These are phyloP conservation scores for Collybia mongolica DNA, from an alignment of 768 basidiomycete genomes.

Conservation along the genomic window DNA sequence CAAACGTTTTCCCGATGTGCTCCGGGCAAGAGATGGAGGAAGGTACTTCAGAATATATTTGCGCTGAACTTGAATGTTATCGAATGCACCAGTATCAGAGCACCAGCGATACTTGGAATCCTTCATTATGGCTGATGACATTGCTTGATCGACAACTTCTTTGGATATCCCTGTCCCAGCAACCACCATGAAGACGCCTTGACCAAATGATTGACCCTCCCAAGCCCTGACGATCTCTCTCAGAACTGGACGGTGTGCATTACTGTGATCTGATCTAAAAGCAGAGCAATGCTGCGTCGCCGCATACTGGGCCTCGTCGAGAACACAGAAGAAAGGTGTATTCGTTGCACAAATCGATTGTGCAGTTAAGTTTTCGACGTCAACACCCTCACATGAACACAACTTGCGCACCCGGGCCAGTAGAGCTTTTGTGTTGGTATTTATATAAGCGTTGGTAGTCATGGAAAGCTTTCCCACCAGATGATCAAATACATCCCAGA, in stretches of 20 bases:
- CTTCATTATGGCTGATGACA: conserved; percentile 47
- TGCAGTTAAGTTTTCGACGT: background rate
- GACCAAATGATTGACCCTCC: conserved; percentile 35
- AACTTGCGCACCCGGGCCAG: conserved; percentile 28
- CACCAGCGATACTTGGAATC: conserved; percentile 44
- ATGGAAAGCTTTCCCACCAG: conserved; percentile 31
- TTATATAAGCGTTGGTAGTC: conserved; percentile 34
- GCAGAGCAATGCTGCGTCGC: conserved; percentile 34
- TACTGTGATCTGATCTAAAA: conserved; percentile 36
- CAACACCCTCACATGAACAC: conserved; percentile 12
- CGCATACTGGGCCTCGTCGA: conserved; percentile 46
- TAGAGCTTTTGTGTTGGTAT: conserved; percentile 28
- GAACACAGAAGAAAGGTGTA: conserved; percentile 40
- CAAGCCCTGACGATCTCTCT: conserved; percentile 42
- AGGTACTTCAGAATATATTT: conserved; percentile 38
- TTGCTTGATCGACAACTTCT: conserved; percentile 41
- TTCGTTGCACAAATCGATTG: conserved; percentile 16
- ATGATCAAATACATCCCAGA: conserved; percentile 41
- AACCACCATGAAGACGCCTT: conserved; percentile 42
- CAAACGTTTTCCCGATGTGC: conserved; percentile 28
- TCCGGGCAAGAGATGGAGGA: conserved; percentile 26
- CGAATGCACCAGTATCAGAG: conserved; percentile 44
- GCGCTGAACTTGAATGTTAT: conserved; percentile 27
- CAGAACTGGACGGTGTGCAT: conserved; percentile 34
- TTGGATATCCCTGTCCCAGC: conserved; percentile 47